Percentiles rank a stretch among this genome's conserved stretches.
These are phyloP conservation scores for Naganishia sp. DNA, from an alignment of 1,284 basidiomycete species.

Conservation along the genomic window DNA sequence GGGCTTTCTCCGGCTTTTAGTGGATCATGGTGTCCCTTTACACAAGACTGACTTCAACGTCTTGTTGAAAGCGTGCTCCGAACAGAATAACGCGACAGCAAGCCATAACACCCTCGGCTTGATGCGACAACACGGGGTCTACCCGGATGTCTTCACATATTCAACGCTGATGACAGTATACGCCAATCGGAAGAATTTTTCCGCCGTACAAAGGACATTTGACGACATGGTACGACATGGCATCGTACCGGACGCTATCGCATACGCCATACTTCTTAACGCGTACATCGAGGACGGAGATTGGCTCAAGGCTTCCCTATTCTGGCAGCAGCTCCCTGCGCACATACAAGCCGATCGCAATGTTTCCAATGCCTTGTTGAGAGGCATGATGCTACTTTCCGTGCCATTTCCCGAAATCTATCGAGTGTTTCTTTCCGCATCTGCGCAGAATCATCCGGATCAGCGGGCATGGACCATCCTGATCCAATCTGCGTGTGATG, in stretches of 20 bases:
- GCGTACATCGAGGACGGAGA: conserved; percentile 79
- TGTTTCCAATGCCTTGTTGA: conserved; percentile 75
- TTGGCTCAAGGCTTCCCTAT: conserved; percentile 53
- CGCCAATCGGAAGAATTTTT: conserved; percentile 65
- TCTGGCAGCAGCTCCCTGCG: conserved; percentile 37
- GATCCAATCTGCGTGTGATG: conserved; percentile 81
- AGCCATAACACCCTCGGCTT: conserved; percentile 64
- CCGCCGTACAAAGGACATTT: conserved; percentile 69
- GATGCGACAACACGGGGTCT: conserved; percentile 61
- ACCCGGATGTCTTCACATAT: conserved; percentile 62
- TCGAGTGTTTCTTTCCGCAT: conserved; percentile 65
- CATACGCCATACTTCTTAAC: conserved; percentile 75
- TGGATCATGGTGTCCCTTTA: neutral
- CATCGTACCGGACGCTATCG: conserved; percentile 64
- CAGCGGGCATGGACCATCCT: conserved; percentile 71
- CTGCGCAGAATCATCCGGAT: conserved; percentile 62
- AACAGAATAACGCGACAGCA: conserved; percentile 61
- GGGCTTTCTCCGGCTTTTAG: conserved; percentile 3
- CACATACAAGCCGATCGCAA: conserved; percentile 56
- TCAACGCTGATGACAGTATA: conserved; percentile 71
- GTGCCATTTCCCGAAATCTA: conserved; percentile 72
- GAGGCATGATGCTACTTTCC: conserved; percentile 78
- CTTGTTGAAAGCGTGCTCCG: conserved; percentile 65
- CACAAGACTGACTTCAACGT: conserved; percentile 52
- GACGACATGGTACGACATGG: conserved; percentile 56